Evolutionary conservation across 257 asterid species (phyloP), one percentile per base, ranked within the genome.

Genomic region (Rauvolfia tetraphylla): DNA sequence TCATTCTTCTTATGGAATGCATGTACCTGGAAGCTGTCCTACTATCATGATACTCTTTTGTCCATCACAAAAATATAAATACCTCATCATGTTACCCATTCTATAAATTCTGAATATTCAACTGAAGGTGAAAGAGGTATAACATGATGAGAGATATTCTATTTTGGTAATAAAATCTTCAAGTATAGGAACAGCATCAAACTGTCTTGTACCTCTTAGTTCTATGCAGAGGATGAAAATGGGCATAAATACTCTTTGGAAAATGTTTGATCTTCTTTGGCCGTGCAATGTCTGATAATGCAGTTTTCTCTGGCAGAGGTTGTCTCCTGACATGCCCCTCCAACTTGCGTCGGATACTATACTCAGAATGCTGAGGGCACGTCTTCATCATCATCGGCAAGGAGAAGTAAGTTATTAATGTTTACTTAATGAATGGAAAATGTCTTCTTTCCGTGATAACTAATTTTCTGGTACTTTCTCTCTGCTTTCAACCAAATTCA

Each of bases 301-400:
- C 34, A 25, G 71, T 58, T 76, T 82, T 77, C 63, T 77, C 83
- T 57, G 81, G 84, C 95, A 95, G 99, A 91, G 96, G 78, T 81
- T 95, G 85, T 90, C 99, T 23, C 89, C 91, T 66, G 88, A 87
- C 77, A 88, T 88, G 91, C 97, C 99, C 68, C 93, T 95, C 82
- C 96, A 88, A 79, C 93, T 90, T 78, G 99, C 94, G 61, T 93
- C 98, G 4, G 92, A 90, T 66, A 95, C 97, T 76, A 83, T 95
- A 75, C 82, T 95, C 78, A 92, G 88, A 85, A 80, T 95, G 88
- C 82, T 91, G 80, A 87, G 93, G 84, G 99, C 99, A 75, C 90
- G 97, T 39, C 92, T 83, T 71, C 98, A 95, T 86, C 99, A 95
- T 82, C 91, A 85, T 82, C 87, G 82, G 67, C 90, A 90, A 87